A percentile compares a stretch with the other conserved stretches of the same genome.
phyloP scores from a whole-genome alignment of 1,139 yeast genomes.

The Suhomyces bolitotheri region DNA sequence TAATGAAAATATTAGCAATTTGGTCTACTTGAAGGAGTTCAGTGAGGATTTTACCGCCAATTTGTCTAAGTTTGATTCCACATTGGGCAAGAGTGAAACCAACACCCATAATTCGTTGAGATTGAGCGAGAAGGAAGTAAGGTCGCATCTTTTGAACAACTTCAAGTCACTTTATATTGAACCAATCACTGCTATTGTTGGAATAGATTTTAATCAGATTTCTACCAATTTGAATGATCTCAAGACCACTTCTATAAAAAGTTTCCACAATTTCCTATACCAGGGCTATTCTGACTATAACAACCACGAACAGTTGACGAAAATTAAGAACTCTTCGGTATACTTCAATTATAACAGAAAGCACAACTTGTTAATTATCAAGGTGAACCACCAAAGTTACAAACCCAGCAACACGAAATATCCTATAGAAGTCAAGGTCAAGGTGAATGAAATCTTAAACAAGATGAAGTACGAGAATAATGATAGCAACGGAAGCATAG shows the following conservation, averaged over 20 bases:
- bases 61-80: conserved; percentile 21
- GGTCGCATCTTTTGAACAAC: conserved; percentile 37
- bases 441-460: conserved; percentile 19
- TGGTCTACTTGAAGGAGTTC: conserved; percentile 41
- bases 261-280: conserved; percentile 20
- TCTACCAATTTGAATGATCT: conserved; percentile 33
- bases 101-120: conserved; percentile 18
- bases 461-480: conserved; percentile 20
- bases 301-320: conserved; percentile 8
- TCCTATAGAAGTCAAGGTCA: conserved; percentile 15
- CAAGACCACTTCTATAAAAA: conserved; percentile 31
- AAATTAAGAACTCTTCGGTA: conserved; percentile 28
- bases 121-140: conserved; percentile 35
- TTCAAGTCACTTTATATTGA: conserved; percentile 41
- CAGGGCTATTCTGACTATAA: conserved; percentile 7
- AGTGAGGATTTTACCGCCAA: conserved; percentile 33
- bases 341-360: conserved; percentile 29
- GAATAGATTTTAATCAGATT: conserved; percentile 33
- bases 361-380: conserved; percentile 29
- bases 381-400: conserved; percentile 26
- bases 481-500: conserved; percentile 16
- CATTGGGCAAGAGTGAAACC: conserved; percentile 20
- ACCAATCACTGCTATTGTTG: conserved; percentile 41
- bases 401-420: conserved; percentile 20
- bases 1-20: conserved; percentile 28